These are phyloP conservation scores for Pistacia integerrima DNA, from an alignment of 345 rosid species.

Conservation along the genomic window DNA sequence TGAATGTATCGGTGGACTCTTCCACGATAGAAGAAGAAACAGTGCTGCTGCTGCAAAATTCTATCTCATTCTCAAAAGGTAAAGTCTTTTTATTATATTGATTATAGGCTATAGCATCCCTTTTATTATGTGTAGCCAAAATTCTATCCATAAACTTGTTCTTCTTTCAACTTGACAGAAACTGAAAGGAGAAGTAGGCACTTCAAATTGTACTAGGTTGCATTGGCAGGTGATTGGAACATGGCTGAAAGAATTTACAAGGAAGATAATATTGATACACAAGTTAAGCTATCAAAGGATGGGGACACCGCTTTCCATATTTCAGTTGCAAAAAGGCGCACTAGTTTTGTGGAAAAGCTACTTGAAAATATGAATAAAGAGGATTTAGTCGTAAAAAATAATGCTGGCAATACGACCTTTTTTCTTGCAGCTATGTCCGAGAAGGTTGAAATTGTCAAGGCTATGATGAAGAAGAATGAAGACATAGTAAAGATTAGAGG, in stretches of 20 bases:
- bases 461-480: too few relatives aligned
- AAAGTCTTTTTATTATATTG: too few relatives aligned
- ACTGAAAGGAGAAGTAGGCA: too few relatives aligned
- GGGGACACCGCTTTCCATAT: slow-evolving; percentile 3
- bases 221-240: slow-evolving; percentile 19
- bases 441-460: slow-evolving; percentile 4
- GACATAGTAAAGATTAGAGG: too few relatives aligned
- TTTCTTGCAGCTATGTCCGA: slow-evolving; percentile 13
- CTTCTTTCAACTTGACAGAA: too few relatives aligned
- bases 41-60: too few relatives aligned
- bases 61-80: too few relatives aligned
- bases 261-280: not conserved
- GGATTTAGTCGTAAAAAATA: not conserved
- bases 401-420: not conserved
- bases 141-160: too few relatives aligned
- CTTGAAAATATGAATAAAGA: not conserved
- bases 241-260: not conserved
- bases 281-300: not conserved
- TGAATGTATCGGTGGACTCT: too few relatives aligned
- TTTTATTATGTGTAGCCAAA: too few relatives aligned
- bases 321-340: slow-evolving; percentile 9
- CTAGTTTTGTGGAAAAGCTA: slow-evolving; percentile 14
- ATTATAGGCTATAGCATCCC: too few relatives aligned
- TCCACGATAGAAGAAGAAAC: too few relatives aligned
- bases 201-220: slow-evolving; percentile 12